Evolutionary conservation across 805 yeast genomes (phyloP), one percentile per base, ranked within the genome.

Genomic region (Candida ponderosae): DNA sequence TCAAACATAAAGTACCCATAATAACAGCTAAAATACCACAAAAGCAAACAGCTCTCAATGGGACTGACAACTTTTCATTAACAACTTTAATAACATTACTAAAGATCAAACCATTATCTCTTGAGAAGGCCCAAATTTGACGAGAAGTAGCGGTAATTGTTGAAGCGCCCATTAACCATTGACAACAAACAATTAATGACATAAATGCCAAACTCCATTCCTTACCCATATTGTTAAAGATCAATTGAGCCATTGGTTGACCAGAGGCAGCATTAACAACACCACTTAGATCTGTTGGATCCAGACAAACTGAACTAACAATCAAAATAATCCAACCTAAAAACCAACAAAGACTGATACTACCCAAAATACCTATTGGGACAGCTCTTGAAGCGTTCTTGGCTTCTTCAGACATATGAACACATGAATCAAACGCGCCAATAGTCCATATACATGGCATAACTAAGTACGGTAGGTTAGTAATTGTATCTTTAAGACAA

Each of bases 401-500:
- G 18, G 81, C 80, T 54, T 80, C 87, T 54, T 80, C 88, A 13
- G 80, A 66, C 77, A 79, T 74, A 58, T 80, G 86, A 34, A 80
- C 77, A 48, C 81, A 74, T 5, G 82, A 72, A 54, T 80, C 87
- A 53, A 78, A 79, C 2, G 82, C 79, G 30, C 83, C 82, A 57
- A 80, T 77, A 21, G 85, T 78, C 88, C 88, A 81, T 40, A 79
- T 71, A 4, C 78, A 74, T 0, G 85, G 79, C 72, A 76, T 69
- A 70, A 76, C n/a, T n/a, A n/a, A n/a, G n/a, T n/a, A n/a, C n/a
- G n/a, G n/a, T n/a, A n/a, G n/a, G n/a, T n/a, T n/a, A n/a, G n/a
- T n/a, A n/a, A n/a, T n/a, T n/a, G n/a, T n/a, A n/a, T n/a, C n/a
- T n/a, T n/a, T n/a, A n/a, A n/a, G n/a, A n/a, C n/a, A n/a, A n/a